Base-by-base conservation (phyloP, 2,329 filamentous ascomycete genomes). In the Alternaria infectoria region DNA sequence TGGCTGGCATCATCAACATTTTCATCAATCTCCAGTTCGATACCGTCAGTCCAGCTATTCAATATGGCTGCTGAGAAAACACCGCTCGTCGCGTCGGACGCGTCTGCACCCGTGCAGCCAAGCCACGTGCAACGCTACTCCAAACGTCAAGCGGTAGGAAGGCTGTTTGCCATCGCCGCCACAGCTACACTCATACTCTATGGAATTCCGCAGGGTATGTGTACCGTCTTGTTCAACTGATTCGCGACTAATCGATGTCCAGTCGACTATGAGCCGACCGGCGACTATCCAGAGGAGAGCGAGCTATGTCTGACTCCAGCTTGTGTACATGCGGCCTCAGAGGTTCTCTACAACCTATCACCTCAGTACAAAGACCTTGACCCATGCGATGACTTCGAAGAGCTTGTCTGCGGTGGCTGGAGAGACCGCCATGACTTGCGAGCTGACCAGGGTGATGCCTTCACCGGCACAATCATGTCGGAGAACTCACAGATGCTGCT, bases 351-450 rank as follows among this genome's bases (percentile, higher is more conserved):
- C 66, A 90, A 88, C 62, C 79, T 91, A 13, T 86, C 88, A 15
- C 86, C 88, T 8, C 81, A 88, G 54, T 89, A 91, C 76, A 82
- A 86, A 62, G 78, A 87, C 3, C 81, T 92, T 43, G 89, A 92
- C 73, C 87, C 90, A 2, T 93, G 90, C 70, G 85, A 83, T n/a
- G 80, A 91, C 71, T 93, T 93, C 63, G 88, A 91, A 63, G 83
- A 89, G 74, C 85, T 89, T 59, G 88, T 88, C 19, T 92, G 90
- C 69, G 89, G 88, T 59, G 90, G 90, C 11, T 92, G 89, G 86
- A 82, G 85, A 56, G 83, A 87, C 21, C 83, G 82, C 10, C 86
- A 91, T 78, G 89, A 91, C 70, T 84, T 92, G 61, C 86, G 89
- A 4, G 81, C 87, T 4, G 90, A 92, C 71, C 86, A 89, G 65